Percentiles rank a stretch among this genome's conserved stretches.
Conservation (phyloP, 2,329 filamentous ascomycete species). For the Colletotrichum destructivum region DNA sequence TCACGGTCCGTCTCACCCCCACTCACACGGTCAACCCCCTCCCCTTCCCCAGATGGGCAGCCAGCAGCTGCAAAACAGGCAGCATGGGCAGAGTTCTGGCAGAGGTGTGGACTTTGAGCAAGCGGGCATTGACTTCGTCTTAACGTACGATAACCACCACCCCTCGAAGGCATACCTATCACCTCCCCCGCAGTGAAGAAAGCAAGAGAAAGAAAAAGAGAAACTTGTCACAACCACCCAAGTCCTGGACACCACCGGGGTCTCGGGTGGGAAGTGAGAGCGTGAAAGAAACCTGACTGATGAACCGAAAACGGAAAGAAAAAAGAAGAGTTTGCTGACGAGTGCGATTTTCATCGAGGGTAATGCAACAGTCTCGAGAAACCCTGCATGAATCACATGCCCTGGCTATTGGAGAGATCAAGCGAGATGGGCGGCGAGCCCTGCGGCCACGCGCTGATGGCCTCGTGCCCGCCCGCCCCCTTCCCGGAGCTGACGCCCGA, state of each 20-base stretch:
- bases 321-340: constrained; percentile 59
- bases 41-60: constrained; percentile 46
- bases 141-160: constrained; percentile 80
- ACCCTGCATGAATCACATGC: constrained; percentile 93
- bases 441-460: constrained; percentile 95
- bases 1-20: constrained; percentile 44
- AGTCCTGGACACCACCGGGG: constrained; percentile 33
- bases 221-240: constrained; percentile 29
- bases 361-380: constrained; percentile 81
- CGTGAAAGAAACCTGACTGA: background rate
- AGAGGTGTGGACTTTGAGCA: constrained; percentile 80
- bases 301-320: constrained; percentile 41
- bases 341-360: constrained; percentile 54
- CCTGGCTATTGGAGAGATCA: constrained; percentile 78
- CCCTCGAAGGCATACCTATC: constrained; percentile 76
- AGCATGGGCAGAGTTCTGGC: constrained; percentile 48
- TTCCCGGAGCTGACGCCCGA: constrained; percentile 65
- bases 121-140: constrained; percentile 89
- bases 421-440: constrained; percentile 75
- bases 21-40: constrained; percentile 42
- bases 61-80: constrained; percentile 50
- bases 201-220: constrained; percentile 33
- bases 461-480: constrained; percentile 84
- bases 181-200: constrained; percentile 70
- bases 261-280: constrained; percentile 35